These are phyloP conservation scores for Eutrema salsugineum DNA, from an alignment of 441 rosid genomes.

Conservation along the genomic window DNA sequence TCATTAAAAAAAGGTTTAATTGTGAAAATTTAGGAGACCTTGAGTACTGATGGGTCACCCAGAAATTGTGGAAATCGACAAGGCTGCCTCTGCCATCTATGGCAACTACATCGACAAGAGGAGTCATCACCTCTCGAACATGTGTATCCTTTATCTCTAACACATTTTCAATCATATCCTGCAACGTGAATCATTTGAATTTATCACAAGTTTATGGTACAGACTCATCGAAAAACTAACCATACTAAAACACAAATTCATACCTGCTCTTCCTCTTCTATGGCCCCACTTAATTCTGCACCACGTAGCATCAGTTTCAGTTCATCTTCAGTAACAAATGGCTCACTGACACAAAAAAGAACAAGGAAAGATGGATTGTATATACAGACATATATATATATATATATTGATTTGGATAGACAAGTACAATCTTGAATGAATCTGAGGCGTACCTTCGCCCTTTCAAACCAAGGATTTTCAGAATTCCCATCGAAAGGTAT, in stretches of 20 bases:
- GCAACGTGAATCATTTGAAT: constrained; percentile 19
- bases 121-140: constrained; percentile 96
- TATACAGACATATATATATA: no score
- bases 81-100: constrained; percentile 77
- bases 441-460: constrained; percentile 59
- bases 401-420: background rate
- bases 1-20: background rate
- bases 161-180: constrained; percentile 98
- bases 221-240: constrained; percentile 1
- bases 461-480: constrained; percentile 76
- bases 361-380: no score
- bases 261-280: constrained; percentile 97
- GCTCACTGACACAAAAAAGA: constrained; percentile 52
- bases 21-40: constrained; percentile 41
- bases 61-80: constrained; percentile 67
- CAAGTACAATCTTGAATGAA: no score
- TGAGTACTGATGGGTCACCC: constrained; percentile 94
- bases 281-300: constrained; percentile 88
- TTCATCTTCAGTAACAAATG: constrained; percentile 91
- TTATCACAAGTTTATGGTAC: constrained; percentile 18
- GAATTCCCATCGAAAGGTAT: constrained; percentile 85
- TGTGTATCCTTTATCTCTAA: constrained; percentile 89
- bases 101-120: constrained; percentile 92
- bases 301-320: constrained; percentile 88
- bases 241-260: no score